Evolutionary conservation across 2,329 filamentous ascomycete species (phyloP).

Genomic region (Drechmeria coniospora): DNA sequence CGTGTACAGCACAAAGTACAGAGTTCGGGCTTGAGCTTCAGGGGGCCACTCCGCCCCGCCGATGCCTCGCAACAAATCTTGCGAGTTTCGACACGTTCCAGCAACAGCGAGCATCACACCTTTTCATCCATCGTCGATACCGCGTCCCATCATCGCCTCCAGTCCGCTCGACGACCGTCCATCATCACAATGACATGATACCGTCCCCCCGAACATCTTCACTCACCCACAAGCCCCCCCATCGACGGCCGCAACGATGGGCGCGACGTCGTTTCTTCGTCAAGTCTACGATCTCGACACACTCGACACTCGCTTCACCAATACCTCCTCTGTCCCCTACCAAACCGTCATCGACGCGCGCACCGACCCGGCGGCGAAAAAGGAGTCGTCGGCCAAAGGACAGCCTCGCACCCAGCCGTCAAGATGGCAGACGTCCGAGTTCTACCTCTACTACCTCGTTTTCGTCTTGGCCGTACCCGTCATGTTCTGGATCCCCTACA

Average conservation of each 20-base stretch:
- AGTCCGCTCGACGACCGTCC: not conserved
- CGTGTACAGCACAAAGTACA: no score
- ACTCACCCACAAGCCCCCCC: no score
- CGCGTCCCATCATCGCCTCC: not conserved
- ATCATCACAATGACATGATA: not conserved
- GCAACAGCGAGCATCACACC: no score
- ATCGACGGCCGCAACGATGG: no score
- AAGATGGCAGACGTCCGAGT: constrained; percentile 78
- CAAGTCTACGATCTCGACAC: constrained; percentile 50
- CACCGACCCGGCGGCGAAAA: constrained; percentile 21
- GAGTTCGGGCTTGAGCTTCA: not conserved
- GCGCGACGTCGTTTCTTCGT: constrained; percentile 25
- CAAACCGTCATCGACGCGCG: constrained; percentile 38
- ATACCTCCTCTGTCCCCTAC: constrained; percentile 53
- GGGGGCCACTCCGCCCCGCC: not conserved
- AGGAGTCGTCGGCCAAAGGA: constrained; percentile 19
- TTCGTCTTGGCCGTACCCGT: constrained; percentile 53
- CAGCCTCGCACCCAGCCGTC: constrained; percentile 38
- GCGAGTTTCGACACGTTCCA: not conserved
- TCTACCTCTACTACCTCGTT: constrained; percentile 62
- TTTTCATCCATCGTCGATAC: no score
- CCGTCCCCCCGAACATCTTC: not conserved
- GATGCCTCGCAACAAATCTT: not conserved
- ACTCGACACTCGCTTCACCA: constrained; percentile 49
- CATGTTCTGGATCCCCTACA: constrained; percentile 84